Evolutionary conservation across 352 stramenopile species (phyloP), one percentile per base, ranked within the genome.

Genomic region (Globisporangium viniferum): DNA sequence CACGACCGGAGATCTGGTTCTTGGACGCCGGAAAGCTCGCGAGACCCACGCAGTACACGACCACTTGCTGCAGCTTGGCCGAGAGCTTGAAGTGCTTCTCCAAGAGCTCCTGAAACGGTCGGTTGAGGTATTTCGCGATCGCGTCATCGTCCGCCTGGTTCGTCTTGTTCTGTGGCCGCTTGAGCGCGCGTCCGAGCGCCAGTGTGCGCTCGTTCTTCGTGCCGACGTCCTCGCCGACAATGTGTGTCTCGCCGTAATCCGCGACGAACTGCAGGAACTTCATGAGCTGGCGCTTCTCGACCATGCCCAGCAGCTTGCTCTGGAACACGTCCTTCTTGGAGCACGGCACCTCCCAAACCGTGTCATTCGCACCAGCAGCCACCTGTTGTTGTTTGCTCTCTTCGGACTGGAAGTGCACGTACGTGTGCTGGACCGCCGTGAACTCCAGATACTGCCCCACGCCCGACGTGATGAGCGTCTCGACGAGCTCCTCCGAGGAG

Each of bases 241-340:
- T 85, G 59, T 88, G 74, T 27, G 80, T 90, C 71, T 91, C 84
- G 5, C 84, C 83, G 54, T 93, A 93, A 73, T 97, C 91, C 2
- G 90, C 89, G 29, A 91, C 86, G 58, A 94, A 96, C 73, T 96
- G 90, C 31, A 97, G 55, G 57, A 97, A 97, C 68, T 95, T 94
- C 91, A 97, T 97, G 63, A 97, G 68, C 69, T 89, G 79, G 2
- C 91, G 84, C 65, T 97, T 97, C 69, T 97, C 91, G 18, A 90
- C 76, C 79, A 94, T 88, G 8, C 73, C 72, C n/a, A 97, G 68
- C 39, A 96, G 63, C 59, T 91, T 92, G 64, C 87, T 94, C 49
- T 90, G 85, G 68, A 97, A 97, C 22, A 97, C 90, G 49, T 95
- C 91, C 49, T 90, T 90, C 75, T 97, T 97, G 5, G 86, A 95